phyloP scores from a whole-genome alignment of 2,329 filamentous ascomycete genomes.

The Trichophyton benhamiae region DNA sequence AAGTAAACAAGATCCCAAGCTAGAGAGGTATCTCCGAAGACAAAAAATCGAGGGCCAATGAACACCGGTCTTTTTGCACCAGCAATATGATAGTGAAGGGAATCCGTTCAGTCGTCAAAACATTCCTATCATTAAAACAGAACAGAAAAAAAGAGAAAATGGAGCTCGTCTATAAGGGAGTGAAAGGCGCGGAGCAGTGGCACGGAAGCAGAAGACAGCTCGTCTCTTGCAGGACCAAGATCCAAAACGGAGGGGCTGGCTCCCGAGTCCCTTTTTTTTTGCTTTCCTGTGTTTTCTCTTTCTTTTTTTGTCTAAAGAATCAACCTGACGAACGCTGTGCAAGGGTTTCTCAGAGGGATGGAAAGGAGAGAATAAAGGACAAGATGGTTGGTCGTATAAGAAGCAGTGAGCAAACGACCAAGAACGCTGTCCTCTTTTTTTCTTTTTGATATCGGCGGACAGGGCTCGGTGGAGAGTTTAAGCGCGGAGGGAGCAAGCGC shows the following conservation, averaged over 20 bases:
- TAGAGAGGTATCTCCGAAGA: not conserved
- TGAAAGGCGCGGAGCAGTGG: slow-evolving; percentile 4
- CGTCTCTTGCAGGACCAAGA: not conserved
- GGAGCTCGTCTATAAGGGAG: slow-evolving; percentile 7
- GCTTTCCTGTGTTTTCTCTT: too few relatives aligned
- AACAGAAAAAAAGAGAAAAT: not conserved
- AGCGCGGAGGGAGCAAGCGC: slow-evolving; percentile 2
- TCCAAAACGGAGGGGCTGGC: not conserved
- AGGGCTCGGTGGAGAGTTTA: slow-evolving; percentile 5
- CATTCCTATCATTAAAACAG: slow-evolving; percentile 22
- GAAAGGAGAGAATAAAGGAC: not conserved
- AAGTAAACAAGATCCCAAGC: not conserved
- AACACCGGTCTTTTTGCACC: slow-evolving; percentile 7
- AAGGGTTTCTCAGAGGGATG: not conserved
- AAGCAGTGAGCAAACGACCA: not conserved
- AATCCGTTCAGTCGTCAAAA: slow-evolving; percentile 26
- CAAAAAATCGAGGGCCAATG: slow-evolving; percentile 1
- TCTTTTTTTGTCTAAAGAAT: not conserved
- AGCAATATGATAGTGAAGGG: slow-evolving; percentile 6
- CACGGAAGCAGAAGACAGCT: not conserved
- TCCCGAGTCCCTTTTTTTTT: not conserved
- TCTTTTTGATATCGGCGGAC: slow-evolving; percentile 1
- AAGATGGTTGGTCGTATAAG: not conserved
- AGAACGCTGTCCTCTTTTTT: not conserved
- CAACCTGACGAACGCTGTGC: not conserved